Conservation (phyloP, 371 early-diverging fungal genomes). For the Lichtheimia ornata region DNA sequence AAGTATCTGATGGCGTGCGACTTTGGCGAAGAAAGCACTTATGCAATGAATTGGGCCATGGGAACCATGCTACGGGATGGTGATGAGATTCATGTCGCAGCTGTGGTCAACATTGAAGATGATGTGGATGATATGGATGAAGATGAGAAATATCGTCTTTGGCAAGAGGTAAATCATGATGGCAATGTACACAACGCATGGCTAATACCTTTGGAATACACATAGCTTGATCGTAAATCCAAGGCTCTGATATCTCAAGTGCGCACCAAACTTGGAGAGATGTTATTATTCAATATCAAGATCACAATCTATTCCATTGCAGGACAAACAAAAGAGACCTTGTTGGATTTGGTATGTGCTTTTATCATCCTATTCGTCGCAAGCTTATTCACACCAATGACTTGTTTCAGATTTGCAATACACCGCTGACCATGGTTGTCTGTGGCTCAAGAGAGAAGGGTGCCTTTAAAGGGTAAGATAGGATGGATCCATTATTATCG, state of each 20-base stretch:
- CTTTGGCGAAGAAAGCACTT: slow-evolving; percentile 46
- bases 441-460: slow-evolving; percentile 60
- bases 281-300: slow-evolving; percentile 55
- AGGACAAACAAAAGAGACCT: slow-evolving; percentile 53
- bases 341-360: slow-evolving; percentile 51
- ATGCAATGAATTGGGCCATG: slow-evolving; percentile 53
- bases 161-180: slow-evolving; percentile 28
- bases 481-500: neutral
- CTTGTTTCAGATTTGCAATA: slow-evolving; percentile 38
- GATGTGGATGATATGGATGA: slow-evolving; percentile 35
- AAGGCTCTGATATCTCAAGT: slow-evolving; percentile 50
- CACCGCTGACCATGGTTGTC: slow-evolving; percentile 56
- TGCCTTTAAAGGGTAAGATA: slow-evolving; percentile 56
- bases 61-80: slow-evolving; percentile 51
- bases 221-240: slow-evolving; percentile 43
- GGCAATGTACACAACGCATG: neutral
- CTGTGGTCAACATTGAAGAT: slow-evolving; percentile 51
- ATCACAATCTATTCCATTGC: slow-evolving; percentile 54
- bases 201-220: neutral
- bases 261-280: slow-evolving; percentile 30
- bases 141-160: slow-evolving; percentile 37
- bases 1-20: slow-evolving; percentile 49
- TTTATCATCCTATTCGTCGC: too few species aligned
- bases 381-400: too few species aligned
- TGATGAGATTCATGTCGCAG: slow-evolving; percentile 58